Base-by-base conservation (phyloP, 371 early-diverging fungal species). In the Chytridium lagenaria region DNA sequence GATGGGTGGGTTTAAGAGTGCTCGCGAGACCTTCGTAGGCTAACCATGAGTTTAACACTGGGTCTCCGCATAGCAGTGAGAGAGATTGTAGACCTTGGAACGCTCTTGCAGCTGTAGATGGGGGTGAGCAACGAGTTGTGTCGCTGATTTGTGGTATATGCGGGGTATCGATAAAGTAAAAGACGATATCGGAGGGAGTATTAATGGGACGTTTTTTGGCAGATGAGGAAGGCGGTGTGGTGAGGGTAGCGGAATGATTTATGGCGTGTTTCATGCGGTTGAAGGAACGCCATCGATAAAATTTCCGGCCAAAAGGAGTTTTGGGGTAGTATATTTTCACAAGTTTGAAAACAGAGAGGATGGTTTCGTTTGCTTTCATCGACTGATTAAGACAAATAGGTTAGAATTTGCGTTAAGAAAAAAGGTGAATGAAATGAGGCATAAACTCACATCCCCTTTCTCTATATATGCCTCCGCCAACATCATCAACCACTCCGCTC, bases 401-500 rank as follows among this genome's bases (percentile, higher is more conserved):
- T 5, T 36, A 16, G 63, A 37, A 31, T 3, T 19, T 15, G 12
- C 3, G 16, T 15, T 57, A 5, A 26, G 15, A 23, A 22, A 15
- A 23, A 15, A 7, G 34, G 34, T 31, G 63, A 12, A 37, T 23
- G n/a, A n/a, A n/a, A n/a, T 31, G 36, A 5, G 55, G 10, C 30
- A 7, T 7, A 16, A 23, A 63, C 49, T 66, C 44, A 66, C 67
- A 15, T 40, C 36, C 7, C 49, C 49, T 2, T n/a, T 16, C 5
- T 38, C 67, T 3, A 37, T 2, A 22, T 66, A 23, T 15, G 44
- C n/a, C 28, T 37, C 44, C 7, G 44, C 67, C 2, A 66, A 28
- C 67, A 37, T 40, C 10, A 23, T n/a, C 44, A 40, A 30, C 44
- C 38, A 66, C 23, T n/a, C 38, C 12, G 44, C 67, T 44, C 49